Base-by-base conservation (phyloP, 345 rosid genomes). In the Clausena lansium region DNA sequence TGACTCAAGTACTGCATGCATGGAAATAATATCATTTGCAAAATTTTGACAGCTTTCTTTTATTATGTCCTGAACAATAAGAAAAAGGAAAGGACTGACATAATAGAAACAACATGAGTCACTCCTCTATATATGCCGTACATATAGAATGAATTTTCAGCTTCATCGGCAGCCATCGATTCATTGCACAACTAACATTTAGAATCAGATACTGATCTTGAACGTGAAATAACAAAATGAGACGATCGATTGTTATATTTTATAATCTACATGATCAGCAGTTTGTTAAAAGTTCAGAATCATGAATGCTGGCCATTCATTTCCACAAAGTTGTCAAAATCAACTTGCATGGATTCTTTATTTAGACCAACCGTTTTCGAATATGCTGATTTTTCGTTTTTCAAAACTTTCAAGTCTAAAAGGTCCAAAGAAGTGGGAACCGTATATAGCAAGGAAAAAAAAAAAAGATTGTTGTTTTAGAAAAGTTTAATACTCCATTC, bases 151-250 rank as follows among this genome's bases (percentile, higher is more conserved):
- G 38, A 30, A 35, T 58, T 36, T 25, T 20, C 54, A 5, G 8
- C 52, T 15, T 10, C 13, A 59, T 20, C 57, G 30, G 36, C 27
- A 25, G 71, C 78, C 78, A 54, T 24, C 35, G 25, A 76, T 33
- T 75, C 32, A 63, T 20, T 30, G 14, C 55, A 74, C 25, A 62
- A 11, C 47, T 1, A 45, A 30, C 47, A 41, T 45, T 20, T 32
- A 76, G 71, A 76, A 76, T n/a, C 63, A 66, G 78, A 76, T 76
- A 36, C 71, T 24, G 25, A 66, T 47, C 50, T 14, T 45, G 50
- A 35, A 33, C 50, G 17, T 5, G 47, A 64, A 76, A 65, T 19
- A 35, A 33, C 54, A 76, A 76, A 52, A 22, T 41, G 25, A 75
- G 52, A 54, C 71, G 71, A 66, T 66, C 67, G 54, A 24, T 36